A percentile compares a stretch with the other conserved stretches of the same genome.
These are phyloP conservation scores for Neopestalotiopsis sp. DNA, from an alignment of 2,329 filamentous ascomycete species.

Conservation along the genomic window DNA sequence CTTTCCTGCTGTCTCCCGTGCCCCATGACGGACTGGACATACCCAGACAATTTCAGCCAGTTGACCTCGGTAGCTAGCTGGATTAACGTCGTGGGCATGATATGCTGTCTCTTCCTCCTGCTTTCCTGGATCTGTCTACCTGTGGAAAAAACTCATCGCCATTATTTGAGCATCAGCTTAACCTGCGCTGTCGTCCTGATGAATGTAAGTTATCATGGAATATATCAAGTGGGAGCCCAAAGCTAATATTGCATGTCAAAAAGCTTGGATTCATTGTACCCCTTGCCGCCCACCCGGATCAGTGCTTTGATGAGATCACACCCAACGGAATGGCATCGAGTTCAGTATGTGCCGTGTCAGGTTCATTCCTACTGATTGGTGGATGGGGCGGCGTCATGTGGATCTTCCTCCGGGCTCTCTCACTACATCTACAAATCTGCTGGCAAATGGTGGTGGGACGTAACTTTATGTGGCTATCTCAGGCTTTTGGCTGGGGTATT, in stretches of 20 bases:
- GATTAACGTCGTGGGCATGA: conserved; percentile 77
- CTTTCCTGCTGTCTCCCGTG: conserved; percentile 87
- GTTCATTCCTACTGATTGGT: conserved; percentile 83
- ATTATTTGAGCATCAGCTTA: conserved; percentile 91
- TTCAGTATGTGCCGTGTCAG: conserved; percentile 84
- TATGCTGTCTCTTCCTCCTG: conserved; percentile 77
- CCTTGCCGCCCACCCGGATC: conserved; percentile 75
- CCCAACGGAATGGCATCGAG: conserved; percentile 89
- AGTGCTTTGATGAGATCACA: conserved; percentile 90
- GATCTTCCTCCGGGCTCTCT: conserved; percentile 88
- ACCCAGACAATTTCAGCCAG: conserved; percentile 63
- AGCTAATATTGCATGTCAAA: conserved; percentile 14
- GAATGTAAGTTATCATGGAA: conserved; percentile 64
- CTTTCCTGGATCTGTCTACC: conserved; percentile 82
- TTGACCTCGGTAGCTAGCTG: conserved; percentile 76
- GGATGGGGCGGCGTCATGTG: conserved; percentile 86
- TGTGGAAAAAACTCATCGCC: conserved; percentile 86
- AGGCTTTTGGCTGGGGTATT: conserved; percentile 83
- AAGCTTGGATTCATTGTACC: conserved; percentile 92
- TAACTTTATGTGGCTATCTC: conserved; percentile 86
- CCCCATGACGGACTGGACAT: conserved; percentile 80
- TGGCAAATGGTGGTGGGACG: conserved; percentile 92
- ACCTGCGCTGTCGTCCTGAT: conserved; percentile 78
- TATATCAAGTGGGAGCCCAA: conserved; percentile 14
- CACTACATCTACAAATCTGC: conserved; percentile 95